Conservation (phyloP, 2,329 filamentous ascomycete species). For the Periglandula ipomoeae region DNA sequence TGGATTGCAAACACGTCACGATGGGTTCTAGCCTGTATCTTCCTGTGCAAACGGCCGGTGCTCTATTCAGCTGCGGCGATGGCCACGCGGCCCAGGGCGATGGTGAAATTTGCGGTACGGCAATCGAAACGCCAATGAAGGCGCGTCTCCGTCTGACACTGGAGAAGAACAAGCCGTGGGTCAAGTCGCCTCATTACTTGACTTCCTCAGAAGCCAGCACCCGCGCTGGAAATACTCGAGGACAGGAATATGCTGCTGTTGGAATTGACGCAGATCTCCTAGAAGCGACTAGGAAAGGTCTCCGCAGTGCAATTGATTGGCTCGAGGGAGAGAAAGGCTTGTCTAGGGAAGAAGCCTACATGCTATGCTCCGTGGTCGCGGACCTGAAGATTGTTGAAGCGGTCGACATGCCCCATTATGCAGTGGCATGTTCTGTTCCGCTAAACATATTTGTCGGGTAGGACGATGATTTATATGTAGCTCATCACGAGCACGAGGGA, state of each 20-base stretch:
- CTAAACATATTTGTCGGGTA: constrained; percentile 39
- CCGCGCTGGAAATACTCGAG: constrained; percentile 11
- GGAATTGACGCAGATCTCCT: constrained; percentile 37
- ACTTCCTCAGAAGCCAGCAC: constrained; percentile 19
- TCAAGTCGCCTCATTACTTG: constrained; percentile 38
- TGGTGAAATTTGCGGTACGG: constrained; percentile 46
- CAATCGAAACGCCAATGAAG: constrained; percentile 43
- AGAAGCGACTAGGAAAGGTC: constrained; percentile 38
- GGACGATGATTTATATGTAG: no score
- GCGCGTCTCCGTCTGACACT: constrained; percentile 39
- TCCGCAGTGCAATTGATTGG: constrained; percentile 39
- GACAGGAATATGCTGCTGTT: constrained; percentile 34
- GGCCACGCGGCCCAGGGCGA: constrained; percentile 46
- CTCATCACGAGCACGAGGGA: no score
- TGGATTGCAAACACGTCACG: constrained; percentile 42
- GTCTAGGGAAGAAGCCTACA: constrained; percentile 38
- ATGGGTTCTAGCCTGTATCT: constrained; percentile 37
- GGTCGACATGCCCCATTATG: constrained; percentile 46
- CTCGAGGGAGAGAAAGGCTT: constrained; percentile 36
- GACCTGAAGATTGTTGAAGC: constrained; percentile 42
- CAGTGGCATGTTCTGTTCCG: constrained; percentile 38
- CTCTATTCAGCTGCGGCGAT: constrained; percentile 44
- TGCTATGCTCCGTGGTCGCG: constrained; percentile 39
- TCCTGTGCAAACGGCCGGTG: constrained; percentile 38
- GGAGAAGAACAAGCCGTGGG: constrained; percentile 34